Base-by-base conservation (phyloP, 2,329 filamentous ascomycete genomes). In the Sordariomycetes sp. region DNA sequence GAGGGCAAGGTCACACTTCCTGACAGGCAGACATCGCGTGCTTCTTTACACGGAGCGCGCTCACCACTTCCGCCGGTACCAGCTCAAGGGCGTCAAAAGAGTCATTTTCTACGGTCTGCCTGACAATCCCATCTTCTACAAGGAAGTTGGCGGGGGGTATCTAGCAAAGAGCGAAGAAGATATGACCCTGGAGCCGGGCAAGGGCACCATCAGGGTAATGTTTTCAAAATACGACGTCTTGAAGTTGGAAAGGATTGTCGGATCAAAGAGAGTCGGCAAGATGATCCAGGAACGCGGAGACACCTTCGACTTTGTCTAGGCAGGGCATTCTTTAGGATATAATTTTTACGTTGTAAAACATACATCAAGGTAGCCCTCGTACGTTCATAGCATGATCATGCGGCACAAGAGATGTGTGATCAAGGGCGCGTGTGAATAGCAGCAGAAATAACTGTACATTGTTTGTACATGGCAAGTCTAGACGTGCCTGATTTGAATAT, bases 51-150 rank as follows among this genome's bases (percentile, higher is more conserved):
- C 88, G 3, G 90, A 94, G 55, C 79, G 92, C 39, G 85, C 88
- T n/a, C 92, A 98, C 59, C 92, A 98, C 58, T 96, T 96, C 68
- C 78, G 86, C 32, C 73, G 92, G n/a, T 87, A 92, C 51, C 73
- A 75, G 44, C 70, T 98, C 35, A 73, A 77, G 23, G 92, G 92
- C 16, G 86, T 92, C 11, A 80, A 79, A 55, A 71, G 79, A 26
- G 74, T 96, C n/a, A 71, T 95, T 33, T 82, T 94, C 67, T 96
- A 96, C 54, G 83, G 80, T 2, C 57, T 95, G 21, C 92, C 92
- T 0, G 90, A 96, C 47, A 94, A 95, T 53, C 82, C 84, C 18
- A 54, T 73, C 15, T 90, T 92, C 47, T 93, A 90, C 54, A 68
- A 70, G 25, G 86, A 93, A 61, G 68, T 90, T 35, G 74, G 82